Base-by-base conservation (phyloP, 2,329 filamentous ascomycete species). In the Immersiporthe knoxdaviesiana region DNA sequence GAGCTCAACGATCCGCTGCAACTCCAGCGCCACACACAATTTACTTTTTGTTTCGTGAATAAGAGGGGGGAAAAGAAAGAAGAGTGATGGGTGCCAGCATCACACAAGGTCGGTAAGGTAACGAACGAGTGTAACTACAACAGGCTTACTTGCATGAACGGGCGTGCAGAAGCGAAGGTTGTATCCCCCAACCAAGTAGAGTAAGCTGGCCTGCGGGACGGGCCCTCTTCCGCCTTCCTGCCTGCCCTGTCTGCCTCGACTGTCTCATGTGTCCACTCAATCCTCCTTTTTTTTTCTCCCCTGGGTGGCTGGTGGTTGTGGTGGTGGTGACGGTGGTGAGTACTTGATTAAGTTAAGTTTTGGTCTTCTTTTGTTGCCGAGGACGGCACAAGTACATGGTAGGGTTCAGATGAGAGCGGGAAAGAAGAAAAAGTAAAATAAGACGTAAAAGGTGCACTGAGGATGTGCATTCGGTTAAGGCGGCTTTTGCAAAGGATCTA, bases 181-280 rank as follows among this genome's bases (percentile, higher is more conserved):
- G 35, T 35, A 35, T 35, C 35, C 4, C 37, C 5, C 5, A 39
- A 12, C 37, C 11, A 39, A 12, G n/a, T n/a, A n/a, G 35, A 39
- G 5, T 39, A 39, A 62, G 39, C 60, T 47, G 61, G 61, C 27
- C 61, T 44, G 14, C 61, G 61, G 61, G 61, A 63, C 61, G 61
- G 61, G 61, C 61, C 61, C 47, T 50, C 61, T 50, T 63, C 39
- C 24, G 37, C 60, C 37, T 21, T 62, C 60, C 30, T 39, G 32
- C n/a, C 37, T 47, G 44, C 44, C 44, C 18, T 47, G 18, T 18
- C 16, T 16, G 21, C 8, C 44, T n/a, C 8, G 16, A 21, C 2
- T 44, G 41, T 44, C 44, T 47, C 44, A 47, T 21, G 41, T 47
- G 18, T 47, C 6, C 2, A 35, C 21, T 61, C 37, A 37, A 14